phyloP scores from a whole-genome alignment of 2,329 filamentous ascomycete species.

The Fonsecaea erecta region DNA sequence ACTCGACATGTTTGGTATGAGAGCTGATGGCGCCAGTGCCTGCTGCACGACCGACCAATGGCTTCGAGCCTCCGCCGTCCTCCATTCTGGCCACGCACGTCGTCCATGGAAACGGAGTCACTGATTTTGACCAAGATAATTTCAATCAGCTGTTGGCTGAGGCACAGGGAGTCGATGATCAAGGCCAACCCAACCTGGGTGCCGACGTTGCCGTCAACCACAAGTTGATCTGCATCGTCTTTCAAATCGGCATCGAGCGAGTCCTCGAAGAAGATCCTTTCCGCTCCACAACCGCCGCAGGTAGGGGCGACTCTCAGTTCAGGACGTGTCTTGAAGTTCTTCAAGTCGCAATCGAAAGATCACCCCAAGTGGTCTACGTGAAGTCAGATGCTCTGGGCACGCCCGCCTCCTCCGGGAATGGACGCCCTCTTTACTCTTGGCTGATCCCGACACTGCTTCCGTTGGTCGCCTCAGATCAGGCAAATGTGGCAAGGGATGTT shows the following conservation, averaged over 20 bases:
- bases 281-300: constrained; percentile 57
- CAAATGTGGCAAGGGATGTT: constrained; percentile 16
- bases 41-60: constrained; percentile 30
- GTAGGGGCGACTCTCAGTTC: constrained; percentile 46
- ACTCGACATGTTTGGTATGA: background rate
- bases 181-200: constrained; percentile 56
- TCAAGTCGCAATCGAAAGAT: constrained; percentile 73
- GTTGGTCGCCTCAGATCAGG: constrained; percentile 43
- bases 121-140: constrained; percentile 70
- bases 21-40: constrained; percentile 27
- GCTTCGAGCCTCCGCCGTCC: constrained; percentile 58
- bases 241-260: constrained; percentile 71
- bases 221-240: constrained; percentile 83
- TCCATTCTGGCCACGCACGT: constrained; percentile 89
- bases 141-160: constrained; percentile 75
- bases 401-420: constrained; percentile 22
- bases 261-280: constrained; percentile 68
- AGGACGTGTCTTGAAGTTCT: constrained; percentile 79
- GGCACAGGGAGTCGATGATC: constrained; percentile 56
- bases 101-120: constrained; percentile 67
- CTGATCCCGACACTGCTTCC: constrained; percentile 59
- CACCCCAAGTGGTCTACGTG: constrained; percentile 69
- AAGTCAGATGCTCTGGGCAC: constrained; percentile 54
- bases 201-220: constrained; percentile 78
- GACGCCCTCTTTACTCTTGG: constrained; percentile 59